Conservation (phyloP, 148 eudicot species). For the Diospyros kaki region DNA sequence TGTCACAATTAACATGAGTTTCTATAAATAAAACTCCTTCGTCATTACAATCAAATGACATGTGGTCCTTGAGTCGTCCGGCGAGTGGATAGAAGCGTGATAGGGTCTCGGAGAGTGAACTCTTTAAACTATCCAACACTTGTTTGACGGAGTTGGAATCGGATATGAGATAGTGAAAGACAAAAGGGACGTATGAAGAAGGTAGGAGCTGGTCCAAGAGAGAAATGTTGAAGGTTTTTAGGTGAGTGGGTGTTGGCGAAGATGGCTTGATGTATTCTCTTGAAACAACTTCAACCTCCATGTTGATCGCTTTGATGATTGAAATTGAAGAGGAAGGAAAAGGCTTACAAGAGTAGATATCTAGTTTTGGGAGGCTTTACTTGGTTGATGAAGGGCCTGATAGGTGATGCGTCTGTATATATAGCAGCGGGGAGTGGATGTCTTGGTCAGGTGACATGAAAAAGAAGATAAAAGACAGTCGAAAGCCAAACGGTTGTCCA, state of each 20-base stretch:
- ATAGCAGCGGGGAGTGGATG: no score
- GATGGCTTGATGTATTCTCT: conserved; percentile 37
- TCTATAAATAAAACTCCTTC: conserved; percentile 9
- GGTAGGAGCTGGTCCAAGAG: conserved; percentile 33
- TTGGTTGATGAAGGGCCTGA: no score
- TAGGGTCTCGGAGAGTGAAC: conserved; percentile 25
- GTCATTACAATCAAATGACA: conserved; percentile 30
- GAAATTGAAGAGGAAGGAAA: no score
- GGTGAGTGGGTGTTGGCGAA: conserved; percentile 32
- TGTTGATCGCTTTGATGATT: not conserved
- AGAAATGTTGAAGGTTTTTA: conserved; percentile 26
- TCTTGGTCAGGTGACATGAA: no score
- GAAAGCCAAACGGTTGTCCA: no score
- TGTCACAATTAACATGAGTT: conserved; percentile 1
- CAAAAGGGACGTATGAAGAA: conserved; percentile 24
- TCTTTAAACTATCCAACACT: conserved; percentile 4
- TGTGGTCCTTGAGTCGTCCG: conserved; percentile 18
- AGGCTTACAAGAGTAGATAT: no score
- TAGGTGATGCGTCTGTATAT: no score
- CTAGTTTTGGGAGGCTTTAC: no score
- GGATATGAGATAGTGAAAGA: conserved; percentile 3
- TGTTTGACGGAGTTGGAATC: no score
- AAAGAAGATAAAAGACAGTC: no score
- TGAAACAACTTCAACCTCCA: conserved; percentile 9
- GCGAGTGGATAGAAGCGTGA: conserved; percentile 36